Conservation (phyloP, 331 rosid species). For the Telfairia occidentalis region DNA sequence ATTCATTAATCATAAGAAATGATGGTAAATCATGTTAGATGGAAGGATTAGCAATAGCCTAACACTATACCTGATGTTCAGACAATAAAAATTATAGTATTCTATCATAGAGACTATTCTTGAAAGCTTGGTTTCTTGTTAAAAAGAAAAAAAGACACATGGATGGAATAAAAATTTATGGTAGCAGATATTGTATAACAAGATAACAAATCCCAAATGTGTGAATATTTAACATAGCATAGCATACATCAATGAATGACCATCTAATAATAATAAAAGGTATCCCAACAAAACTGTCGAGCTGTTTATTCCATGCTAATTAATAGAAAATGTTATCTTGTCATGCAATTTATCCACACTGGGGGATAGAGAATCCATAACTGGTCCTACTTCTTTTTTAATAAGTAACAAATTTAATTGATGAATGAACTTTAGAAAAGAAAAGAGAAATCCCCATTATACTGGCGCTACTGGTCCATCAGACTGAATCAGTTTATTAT, state of each 20-base stretch:
- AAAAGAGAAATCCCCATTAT: too few species aligned
- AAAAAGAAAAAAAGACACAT: too few species aligned
- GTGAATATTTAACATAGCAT: neutral
- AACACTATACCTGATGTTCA: neutral
- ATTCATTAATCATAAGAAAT: conserved; percentile 9
- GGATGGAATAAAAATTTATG: neutral
- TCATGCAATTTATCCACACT: neutral
- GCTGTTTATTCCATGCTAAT: neutral
- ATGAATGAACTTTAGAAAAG: too few species aligned
- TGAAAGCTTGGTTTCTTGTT: too few species aligned
- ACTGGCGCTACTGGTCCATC: neutral
- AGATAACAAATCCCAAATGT: neutral
- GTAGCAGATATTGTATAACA: neutral
- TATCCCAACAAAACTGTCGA: neutral
- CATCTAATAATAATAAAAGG: neutral
- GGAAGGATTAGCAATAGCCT: neutral
- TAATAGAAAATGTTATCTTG: neutral
- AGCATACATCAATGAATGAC: neutral
- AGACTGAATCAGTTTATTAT: neutral
- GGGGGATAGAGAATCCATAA: neutral
- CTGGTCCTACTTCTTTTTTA: too few species aligned
- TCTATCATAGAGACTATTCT: neutral
- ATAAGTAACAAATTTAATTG: too few species aligned
- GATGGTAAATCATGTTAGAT: neutral
- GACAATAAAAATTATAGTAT: neutral